phyloP scores from a whole-genome alignment of 805 yeast genomes.

The Grigorovia jiainica region DNA sequence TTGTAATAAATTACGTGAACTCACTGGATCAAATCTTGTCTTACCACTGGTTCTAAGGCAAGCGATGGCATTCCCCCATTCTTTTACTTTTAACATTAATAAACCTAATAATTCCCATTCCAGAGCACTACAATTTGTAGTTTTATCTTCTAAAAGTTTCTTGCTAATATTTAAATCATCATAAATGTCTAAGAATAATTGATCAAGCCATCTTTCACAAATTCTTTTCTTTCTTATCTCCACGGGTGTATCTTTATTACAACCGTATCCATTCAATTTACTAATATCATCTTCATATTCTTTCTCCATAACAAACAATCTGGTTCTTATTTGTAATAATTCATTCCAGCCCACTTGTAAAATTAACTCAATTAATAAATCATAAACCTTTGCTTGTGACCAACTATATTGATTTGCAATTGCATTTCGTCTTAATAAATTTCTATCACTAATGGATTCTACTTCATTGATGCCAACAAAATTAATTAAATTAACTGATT shows the following conservation, averaged over 20 bases:
- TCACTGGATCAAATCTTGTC: slow-evolving; percentile 55
- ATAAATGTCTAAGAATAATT: slow-evolving; percentile 27
- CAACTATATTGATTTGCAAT: slow-evolving; percentile 20
- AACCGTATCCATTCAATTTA: neutral
- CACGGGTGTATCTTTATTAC: slow-evolving; percentile 12
- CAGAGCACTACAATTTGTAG: slow-evolving; percentile 45
- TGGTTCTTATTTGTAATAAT: slow-evolving; percentile 53
- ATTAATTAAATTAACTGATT: slow-evolving; percentile 20
- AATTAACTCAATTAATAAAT: slow-evolving; percentile 58
- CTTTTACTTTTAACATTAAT: slow-evolving; percentile 39
- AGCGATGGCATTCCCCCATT: slow-evolving; percentile 39
- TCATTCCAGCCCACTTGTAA: slow-evolving; percentile 77
- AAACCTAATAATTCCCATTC: slow-evolving; percentile 71
- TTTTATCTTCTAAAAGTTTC: slow-evolving; percentile 19
- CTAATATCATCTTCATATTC: slow-evolving; percentile 34
- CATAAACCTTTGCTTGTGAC: slow-evolving; percentile 43
- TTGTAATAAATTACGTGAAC: slow-evolving; percentile 41
- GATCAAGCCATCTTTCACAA: slow-evolving; percentile 29
- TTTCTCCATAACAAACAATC: slow-evolving; percentile 72
- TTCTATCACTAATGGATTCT: slow-evolving; percentile 17
- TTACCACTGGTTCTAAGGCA: slow-evolving; percentile 45
- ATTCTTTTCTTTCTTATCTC: slow-evolving; percentile 20
- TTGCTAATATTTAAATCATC: slow-evolving; percentile 28
- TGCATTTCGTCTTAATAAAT: slow-evolving; percentile 22
- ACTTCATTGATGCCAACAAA: slow-evolving; percentile 25